Evolutionary conservation across 805 yeast genomes (phyloP).

Genomic region (Monosporozyma aquatica): DNA sequence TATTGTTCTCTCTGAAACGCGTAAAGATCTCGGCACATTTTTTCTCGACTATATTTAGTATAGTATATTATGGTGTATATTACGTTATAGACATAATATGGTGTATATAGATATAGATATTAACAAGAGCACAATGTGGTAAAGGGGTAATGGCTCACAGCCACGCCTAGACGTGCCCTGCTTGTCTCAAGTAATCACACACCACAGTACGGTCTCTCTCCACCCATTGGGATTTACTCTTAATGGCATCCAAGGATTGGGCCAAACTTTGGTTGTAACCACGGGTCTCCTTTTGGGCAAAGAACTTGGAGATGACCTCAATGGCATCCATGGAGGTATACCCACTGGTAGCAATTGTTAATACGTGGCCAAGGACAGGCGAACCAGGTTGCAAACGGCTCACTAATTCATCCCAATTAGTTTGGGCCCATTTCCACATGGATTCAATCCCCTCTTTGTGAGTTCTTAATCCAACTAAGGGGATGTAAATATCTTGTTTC

Average conservation of each 20-base stretch:
- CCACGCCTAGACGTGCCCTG: no score
- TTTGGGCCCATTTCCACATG: constrained; percentile 65
- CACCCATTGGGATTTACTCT: constrained; percentile 49
- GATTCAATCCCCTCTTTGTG: constrained; percentile 57
- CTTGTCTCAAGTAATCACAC: constrained; percentile 38
- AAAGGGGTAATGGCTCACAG: no score
- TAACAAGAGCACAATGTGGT: no score
- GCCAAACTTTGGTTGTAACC: constrained; percentile 57
- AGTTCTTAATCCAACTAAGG: constrained; percentile 61
- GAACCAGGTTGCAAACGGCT: constrained; percentile 69
- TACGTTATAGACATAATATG: no score
- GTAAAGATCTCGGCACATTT: no score
- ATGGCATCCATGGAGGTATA: constrained; percentile 49
- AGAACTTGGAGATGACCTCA: constrained; percentile 42
- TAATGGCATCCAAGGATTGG: constrained; percentile 51
- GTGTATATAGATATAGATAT: no score
- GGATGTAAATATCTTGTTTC: constrained; percentile 67
- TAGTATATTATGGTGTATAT: no score
- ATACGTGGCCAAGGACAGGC: constrained; percentile 68
- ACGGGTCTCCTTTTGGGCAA: constrained; percentile 42
- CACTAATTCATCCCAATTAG: constrained; percentile 60
- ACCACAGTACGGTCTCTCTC: constrained; percentile 43
- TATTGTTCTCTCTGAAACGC: no score
- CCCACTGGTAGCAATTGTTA: constrained; percentile 49
- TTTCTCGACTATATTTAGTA: no score